phyloP scores from a whole-genome alignment of 2,329 filamentous ascomycete genomes.

The Colletotrichum sp. region DNA sequence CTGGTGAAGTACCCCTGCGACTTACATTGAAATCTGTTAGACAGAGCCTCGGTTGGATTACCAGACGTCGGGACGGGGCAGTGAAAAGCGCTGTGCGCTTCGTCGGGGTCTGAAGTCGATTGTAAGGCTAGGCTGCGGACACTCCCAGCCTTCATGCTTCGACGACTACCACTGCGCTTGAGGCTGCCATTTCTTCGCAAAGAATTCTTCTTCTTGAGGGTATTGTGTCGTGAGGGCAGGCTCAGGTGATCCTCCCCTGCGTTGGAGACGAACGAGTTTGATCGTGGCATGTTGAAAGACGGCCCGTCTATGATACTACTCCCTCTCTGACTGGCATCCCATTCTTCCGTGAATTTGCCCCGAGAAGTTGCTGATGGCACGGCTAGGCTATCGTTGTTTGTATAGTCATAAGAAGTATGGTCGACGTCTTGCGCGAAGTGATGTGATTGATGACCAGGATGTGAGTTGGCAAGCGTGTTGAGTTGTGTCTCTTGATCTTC shows the following conservation, averaged over 20 bases:
- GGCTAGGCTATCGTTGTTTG: neutral
- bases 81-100: slow-evolving; percentile 83
- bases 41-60: slow-evolving; percentile 86
- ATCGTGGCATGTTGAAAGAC: slow-evolving; percentile 57
- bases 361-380: slow-evolving; percentile 21
- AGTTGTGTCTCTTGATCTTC: slow-evolving; percentile 19
- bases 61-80: slow-evolving; percentile 88
- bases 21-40: slow-evolving; percentile 87
- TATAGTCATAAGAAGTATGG: neutral
- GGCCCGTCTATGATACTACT: slow-evolving; percentile 65
- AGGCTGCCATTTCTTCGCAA: slow-evolving; percentile 76
- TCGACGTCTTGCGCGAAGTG: neutral
- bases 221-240: slow-evolving; percentile 63
- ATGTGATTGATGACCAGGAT: neutral
- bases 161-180: slow-evolving; percentile 79
- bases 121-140: slow-evolving; percentile 81
- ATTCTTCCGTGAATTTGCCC: slow-evolving; percentile 72
- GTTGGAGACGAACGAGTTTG: slow-evolving; percentile 62
- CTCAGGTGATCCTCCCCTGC: slow-evolving; percentile 48
- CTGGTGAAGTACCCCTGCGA: neutral
- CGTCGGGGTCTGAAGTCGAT: slow-evolving; percentile 69
- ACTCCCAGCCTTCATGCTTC: slow-evolving; percentile 84
- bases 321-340: slow-evolving; percentile 71
- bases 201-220: slow-evolving; percentile 87
- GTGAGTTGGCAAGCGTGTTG: slow-evolving; percentile 25